Conservation (phyloP, 345 rosid species). For the Linum usitatissimum region DNA sequence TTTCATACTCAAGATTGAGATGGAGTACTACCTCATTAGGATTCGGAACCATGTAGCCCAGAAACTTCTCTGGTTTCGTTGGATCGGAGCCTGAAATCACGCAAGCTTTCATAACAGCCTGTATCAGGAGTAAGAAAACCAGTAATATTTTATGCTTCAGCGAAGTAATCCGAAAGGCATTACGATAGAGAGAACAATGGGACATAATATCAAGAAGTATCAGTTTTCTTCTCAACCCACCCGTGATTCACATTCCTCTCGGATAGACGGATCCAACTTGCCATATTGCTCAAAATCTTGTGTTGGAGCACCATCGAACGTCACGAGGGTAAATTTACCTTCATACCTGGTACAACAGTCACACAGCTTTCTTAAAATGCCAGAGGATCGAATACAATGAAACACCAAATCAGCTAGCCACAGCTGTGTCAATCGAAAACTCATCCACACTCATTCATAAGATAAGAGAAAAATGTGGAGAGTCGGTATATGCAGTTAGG, state of each 20-base stretch:
- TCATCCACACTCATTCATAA: neutral
- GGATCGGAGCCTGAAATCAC: slow-evolving; percentile 59
- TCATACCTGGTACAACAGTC: slow-evolving; percentile 42
- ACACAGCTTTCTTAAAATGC: slow-evolving; percentile 13
- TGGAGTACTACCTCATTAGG: slow-evolving; percentile 52
- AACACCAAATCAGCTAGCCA: neutral
- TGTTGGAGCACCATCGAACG: slow-evolving; percentile 86
- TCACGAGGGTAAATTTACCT: slow-evolving; percentile 63
- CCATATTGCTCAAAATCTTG: slow-evolving; percentile 67
- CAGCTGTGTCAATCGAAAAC: neutral
- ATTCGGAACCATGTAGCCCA: slow-evolving; percentile 87
- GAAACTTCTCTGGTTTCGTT: slow-evolving; percentile 62
- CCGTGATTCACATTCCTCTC: slow-evolving; percentile 78
- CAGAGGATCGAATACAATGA: slow-evolving; percentile 4
- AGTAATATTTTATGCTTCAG: neutral
- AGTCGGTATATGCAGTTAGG: too few species aligned
- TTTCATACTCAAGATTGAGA: neutral
- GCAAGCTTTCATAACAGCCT: slow-evolving; percentile 95
- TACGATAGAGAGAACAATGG: neutral
- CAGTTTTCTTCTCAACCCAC: slow-evolving; percentile 27
- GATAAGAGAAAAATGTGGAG: too few species aligned
- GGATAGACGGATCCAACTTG: slow-evolving; percentile 54
- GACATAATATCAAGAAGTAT: neutral
- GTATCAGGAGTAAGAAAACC: slow-evolving; percentile 11
- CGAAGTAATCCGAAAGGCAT: neutral